phyloP scores from a whole-genome alignment of 768 basidiomycete species.

The Boletus rubroflammeus region DNA sequence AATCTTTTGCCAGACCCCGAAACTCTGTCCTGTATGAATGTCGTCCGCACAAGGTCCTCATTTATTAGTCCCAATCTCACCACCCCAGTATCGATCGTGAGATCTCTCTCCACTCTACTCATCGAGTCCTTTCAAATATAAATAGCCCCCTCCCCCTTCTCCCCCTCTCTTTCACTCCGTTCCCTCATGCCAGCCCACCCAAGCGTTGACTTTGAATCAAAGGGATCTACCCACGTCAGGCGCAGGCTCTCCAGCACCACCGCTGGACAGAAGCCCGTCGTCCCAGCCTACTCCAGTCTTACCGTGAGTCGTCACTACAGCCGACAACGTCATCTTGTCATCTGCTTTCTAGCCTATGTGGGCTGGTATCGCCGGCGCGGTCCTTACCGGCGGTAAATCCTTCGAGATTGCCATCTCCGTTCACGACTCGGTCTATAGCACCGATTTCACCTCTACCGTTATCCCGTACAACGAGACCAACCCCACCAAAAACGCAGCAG shows the following conservation, averaged over 20 bases:
- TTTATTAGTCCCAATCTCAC: no score
- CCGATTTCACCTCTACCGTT: slow-evolving; percentile 63
- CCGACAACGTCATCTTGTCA: slow-evolving; percentile 7
- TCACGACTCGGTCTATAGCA: slow-evolving; percentile 83
- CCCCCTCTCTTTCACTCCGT: slow-evolving; percentile 17
- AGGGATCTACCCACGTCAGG: slow-evolving; percentile 57
- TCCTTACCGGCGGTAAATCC: slow-evolving; percentile 54
- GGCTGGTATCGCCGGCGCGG: slow-evolving; percentile 70
- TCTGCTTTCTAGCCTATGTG: slow-evolving; percentile 69
- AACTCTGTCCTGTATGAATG: neutral
- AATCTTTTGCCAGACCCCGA: neutral
- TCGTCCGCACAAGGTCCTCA: neutral
- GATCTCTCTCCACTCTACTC: neutral
- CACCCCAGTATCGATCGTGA: neutral
- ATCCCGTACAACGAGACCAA: slow-evolving; percentile 51
- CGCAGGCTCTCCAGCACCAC: slow-evolving; percentile 65
- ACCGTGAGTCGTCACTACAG: slow-evolving; percentile 45
- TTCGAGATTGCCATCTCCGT: slow-evolving; percentile 76
- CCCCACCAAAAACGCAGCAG: slow-evolving; percentile 51
- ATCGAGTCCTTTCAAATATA: no score
- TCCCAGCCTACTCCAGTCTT: slow-evolving; percentile 57
- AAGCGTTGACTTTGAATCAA: slow-evolving; percentile 53
- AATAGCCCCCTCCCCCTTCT: slow-evolving; percentile 13
- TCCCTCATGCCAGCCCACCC: slow-evolving; percentile 47
- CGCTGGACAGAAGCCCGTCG: slow-evolving; percentile 44